Base-by-base conservation (phyloP, 2,329 filamentous ascomycete genomes). In the Coleophoma crateriformis region DNA sequence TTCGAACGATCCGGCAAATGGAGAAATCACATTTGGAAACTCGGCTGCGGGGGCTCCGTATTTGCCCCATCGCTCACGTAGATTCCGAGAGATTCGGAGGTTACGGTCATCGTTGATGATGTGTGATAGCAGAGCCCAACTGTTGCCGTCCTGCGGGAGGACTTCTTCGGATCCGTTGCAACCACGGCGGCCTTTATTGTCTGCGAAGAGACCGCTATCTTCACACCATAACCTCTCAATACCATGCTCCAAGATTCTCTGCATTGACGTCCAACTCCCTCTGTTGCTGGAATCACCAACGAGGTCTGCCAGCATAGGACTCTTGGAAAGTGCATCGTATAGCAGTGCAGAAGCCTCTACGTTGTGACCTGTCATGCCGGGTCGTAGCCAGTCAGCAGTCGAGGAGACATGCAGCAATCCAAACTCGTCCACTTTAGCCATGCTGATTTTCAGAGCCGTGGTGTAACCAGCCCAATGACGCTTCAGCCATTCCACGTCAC, bases 141-240 rank as follows among this genome's bases (percentile, higher is more conserved):
- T 71, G 64, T 84, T 84, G 7, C 75, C 78, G 54, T 82, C 79
- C 62, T 85, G 81, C 0, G 80, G 78, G 49, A 77, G 68, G 3
- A 86, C 68, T 1, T 72, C 71, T 2, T 74, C 76, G 54, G 79
- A 78, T 60, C 74, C 39, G 77, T 61, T n/a, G 71, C 75, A 51
- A 52, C 60, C 22, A 39, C 60, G 50, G 66, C 66, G 45, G 64
- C 66, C 52, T 61, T 68, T 74, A 38, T 79, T 79, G 60, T 77
- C 75, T 47, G 68, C 67, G 63, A 75, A 76, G 53, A 78, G 66
- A 19, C 69, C 69, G 5, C 69, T 68, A 2, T 61, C 50, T 2
- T 65, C 54, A 51, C 76, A 71, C n/a, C 55, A 63, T 3, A 63
- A 51, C 10, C 51, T 50, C 11, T 52, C 41, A 19, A 61, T 58